These are phyloP conservation scores for Lecanicillium sp. DNA, from an alignment of 2,329 filamentous ascomycete genomes.

Conservation along the genomic window DNA sequence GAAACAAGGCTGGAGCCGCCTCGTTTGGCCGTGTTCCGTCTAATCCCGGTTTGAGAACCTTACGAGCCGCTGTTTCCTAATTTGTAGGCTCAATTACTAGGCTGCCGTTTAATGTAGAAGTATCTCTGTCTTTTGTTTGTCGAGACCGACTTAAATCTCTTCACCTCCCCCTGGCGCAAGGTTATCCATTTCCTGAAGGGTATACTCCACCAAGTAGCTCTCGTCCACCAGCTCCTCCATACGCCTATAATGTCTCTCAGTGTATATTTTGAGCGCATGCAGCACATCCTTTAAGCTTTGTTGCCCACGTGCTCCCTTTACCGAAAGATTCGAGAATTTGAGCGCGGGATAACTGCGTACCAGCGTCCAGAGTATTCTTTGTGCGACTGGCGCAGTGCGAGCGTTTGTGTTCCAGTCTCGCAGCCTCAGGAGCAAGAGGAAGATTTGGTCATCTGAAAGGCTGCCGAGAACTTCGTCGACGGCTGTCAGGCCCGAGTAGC, in stretches of 20 bases:
- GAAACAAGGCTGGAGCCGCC: too few relatives aligned
- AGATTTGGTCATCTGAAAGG: conserved; percentile 79
- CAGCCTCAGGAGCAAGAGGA: conserved; percentile 68
- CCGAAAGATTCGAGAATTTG: conserved; percentile 63
- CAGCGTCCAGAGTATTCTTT: conserved; percentile 73
- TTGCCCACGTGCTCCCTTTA: conserved; percentile 47
- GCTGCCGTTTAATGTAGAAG: conserved; percentile 11
- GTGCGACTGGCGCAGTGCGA: conserved; percentile 73
- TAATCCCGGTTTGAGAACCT: too few relatives aligned
- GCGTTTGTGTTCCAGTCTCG: conserved; percentile 98
- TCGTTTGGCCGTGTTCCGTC: too few relatives aligned
- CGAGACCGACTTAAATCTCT: conserved; percentile 20
- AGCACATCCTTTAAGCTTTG: conserved; percentile 74
- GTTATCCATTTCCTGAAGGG: conserved; percentile 84
- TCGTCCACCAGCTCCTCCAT: conserved; percentile 88
- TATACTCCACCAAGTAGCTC: conserved; percentile 91
- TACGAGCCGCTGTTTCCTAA: too few relatives aligned
- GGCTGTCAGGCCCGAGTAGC: conserved; percentile 53
- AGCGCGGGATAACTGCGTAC: conserved; percentile 74
- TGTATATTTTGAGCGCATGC: conserved; percentile 82
- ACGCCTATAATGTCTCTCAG: conserved; percentile 83
- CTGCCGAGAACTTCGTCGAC: conserved; percentile 79
- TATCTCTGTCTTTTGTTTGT: too few relatives aligned
- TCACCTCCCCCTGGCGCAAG: conserved; percentile 38
- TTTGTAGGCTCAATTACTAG: too few relatives aligned